These are phyloP conservation scores for Penicillium frequentans DNA, from an alignment of 2,329 filamentous ascomycete genomes.

Conservation along the genomic window DNA sequence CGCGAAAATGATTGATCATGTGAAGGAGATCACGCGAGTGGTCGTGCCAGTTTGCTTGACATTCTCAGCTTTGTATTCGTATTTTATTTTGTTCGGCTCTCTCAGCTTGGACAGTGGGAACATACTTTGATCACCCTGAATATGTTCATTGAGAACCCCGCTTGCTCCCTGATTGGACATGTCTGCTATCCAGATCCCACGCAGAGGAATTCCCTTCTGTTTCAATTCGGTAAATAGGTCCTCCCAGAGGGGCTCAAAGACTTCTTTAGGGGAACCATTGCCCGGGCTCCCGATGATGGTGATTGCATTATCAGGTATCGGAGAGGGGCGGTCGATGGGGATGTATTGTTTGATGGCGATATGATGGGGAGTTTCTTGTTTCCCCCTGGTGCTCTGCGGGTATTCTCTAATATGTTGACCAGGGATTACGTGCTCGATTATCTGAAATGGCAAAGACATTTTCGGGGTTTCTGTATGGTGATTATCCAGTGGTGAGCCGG, in stretches of 20 bases:
- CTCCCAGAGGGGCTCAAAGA: conserved; percentile 77
- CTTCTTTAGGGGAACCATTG: conserved; percentile 50
- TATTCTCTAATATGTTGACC: conserved; percentile 56
- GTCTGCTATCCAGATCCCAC: conserved; percentile 80
- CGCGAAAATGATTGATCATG: conserved; percentile 1
- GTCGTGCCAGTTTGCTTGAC: not conserved
- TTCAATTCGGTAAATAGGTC: conserved; percentile 63
- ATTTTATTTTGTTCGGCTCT: too few species aligned
- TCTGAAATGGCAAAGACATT: conserved; percentile 27
- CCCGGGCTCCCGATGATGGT: conserved; percentile 18
- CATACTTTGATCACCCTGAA: conserved; percentile 66
- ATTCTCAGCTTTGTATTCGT: not conserved
- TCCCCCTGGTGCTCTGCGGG: conserved; percentile 47
- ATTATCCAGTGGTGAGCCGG: too few species aligned
- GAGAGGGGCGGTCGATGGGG: conserved; percentile 46
- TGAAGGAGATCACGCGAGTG: conserved; percentile 1
- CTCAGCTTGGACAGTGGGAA: too few species aligned
- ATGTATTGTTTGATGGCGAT: conserved; percentile 58
- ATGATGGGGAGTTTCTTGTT: conserved; percentile 52
- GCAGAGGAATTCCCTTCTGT: conserved; percentile 61
- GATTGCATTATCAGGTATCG: conserved; percentile 45
- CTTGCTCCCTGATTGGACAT: conserved; percentile 74
- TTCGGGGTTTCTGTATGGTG: too few species aligned
- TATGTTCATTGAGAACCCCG: conserved; percentile 68
- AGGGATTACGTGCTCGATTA: conserved; percentile 51